Percentiles rank a stretch among this genome's conserved stretches.
These are phyloP conservation scores for Aureobasidium sp. DNA, from an alignment of 2,329 filamentous ascomycete species.

Conservation along the genomic window DNA sequence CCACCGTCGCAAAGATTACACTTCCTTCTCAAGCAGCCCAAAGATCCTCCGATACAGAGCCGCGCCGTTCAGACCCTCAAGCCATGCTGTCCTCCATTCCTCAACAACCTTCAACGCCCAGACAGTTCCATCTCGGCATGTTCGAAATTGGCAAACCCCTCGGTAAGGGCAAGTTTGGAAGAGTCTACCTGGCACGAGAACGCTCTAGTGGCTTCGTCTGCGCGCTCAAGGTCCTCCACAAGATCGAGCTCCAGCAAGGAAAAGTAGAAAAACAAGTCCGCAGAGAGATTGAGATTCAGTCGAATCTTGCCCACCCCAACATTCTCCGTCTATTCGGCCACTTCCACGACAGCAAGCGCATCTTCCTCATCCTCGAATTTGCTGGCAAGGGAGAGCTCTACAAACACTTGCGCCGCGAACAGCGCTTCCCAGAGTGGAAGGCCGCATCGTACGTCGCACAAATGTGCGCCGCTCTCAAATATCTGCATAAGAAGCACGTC, in stretches of 20 bases:
- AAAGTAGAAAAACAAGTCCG: slow-evolving; percentile 62
- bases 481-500: slow-evolving; percentile 22
- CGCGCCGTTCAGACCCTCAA: slow-evolving; percentile 20
- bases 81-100: slow-evolving; percentile 6
- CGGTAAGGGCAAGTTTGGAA: slow-evolving; percentile 77
- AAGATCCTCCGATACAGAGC: slow-evolving; percentile 32
- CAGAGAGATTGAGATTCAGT: slow-evolving; percentile 22
- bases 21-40: slow-evolving; percentile 61
- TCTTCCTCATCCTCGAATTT: slow-evolving; percentile 21
- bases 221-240: slow-evolving; percentile 76
- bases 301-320: slow-evolving; percentile 22
- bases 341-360: slow-evolving; percentile 23
- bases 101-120: slow-evolving; percentile 28
- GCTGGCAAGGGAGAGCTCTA: slow-evolving; percentile 21
- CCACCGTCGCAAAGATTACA: slow-evolving; percentile 56
- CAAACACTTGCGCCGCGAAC: slow-evolving; percentile 21
- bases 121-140: slow-evolving; percentile 77
- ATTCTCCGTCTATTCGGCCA: slow-evolving; percentile 21
- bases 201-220: slow-evolving; percentile 71
- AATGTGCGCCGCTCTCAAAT: slow-evolving; percentile 20
- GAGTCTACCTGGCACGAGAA: slow-evolving; percentile 75
- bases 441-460: slow-evolving; percentile 21
- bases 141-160: slow-evolving; percentile 81
- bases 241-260: slow-evolving; percentile 69
- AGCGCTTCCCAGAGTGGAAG: slow-evolving; percentile 21